Conservation (phyloP, 371 early-diverging fungal genomes). For the Mortierella sp. region DNA sequence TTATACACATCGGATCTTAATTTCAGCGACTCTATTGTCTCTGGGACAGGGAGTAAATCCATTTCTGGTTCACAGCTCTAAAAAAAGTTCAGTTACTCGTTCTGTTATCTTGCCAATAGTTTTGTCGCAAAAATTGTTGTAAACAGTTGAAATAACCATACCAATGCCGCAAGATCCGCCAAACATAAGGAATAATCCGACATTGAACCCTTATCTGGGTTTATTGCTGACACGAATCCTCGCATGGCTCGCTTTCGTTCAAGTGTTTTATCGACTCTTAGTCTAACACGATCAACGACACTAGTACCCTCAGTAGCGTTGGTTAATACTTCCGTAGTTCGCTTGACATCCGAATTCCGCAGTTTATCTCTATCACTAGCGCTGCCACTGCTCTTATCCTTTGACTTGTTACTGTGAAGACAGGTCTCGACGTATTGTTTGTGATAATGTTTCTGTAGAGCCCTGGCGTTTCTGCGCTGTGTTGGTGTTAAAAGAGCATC, state of each 20-base stretch:
- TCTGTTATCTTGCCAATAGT: not conserved
- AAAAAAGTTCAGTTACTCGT: not conserved
- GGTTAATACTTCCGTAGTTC: not conserved
- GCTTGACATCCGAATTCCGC: no score
- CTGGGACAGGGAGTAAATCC: constrained; percentile 32
- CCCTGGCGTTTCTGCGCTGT: constrained; percentile 38
- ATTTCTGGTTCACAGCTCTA: constrained; percentile 43
- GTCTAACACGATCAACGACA: constrained; percentile 32
- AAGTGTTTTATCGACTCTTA: constrained; percentile 23
- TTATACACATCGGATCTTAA: constrained; percentile 8
- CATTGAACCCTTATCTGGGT: constrained; percentile 1
- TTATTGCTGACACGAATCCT: constrained; percentile 21
- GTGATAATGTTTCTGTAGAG: constrained; percentile 35
- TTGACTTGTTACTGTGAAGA: constrained; percentile 8
- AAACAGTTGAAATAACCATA: not conserved
- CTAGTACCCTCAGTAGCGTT: constrained; percentile 1
- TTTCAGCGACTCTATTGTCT: constrained; percentile 17
- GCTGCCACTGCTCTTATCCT: not conserved
- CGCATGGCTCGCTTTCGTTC: constrained; percentile 18
- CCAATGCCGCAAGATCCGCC: constrained; percentile 18
- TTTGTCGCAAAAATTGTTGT: no score
- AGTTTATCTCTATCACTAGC: not conserved
- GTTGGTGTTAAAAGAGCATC: constrained; percentile 30
- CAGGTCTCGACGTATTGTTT: constrained; percentile 29
- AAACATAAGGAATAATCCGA: constrained; percentile 18